Base-by-base conservation (phyloP, 306 rosid species). In the Oemleria cerasiformis region DNA sequence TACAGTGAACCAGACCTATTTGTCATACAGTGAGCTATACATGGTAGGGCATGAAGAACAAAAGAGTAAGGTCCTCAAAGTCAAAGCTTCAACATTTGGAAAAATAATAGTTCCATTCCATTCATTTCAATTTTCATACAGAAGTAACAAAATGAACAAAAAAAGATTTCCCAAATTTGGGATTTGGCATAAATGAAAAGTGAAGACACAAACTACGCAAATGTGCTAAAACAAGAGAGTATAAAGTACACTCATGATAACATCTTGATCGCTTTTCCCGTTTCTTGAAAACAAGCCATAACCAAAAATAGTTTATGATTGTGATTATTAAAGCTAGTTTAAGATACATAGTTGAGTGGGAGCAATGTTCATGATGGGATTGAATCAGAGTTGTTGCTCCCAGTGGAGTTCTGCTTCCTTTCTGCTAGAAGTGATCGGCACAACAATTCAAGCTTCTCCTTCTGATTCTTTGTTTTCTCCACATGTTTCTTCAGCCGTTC, bases 401-500 rank as follows among this genome's bases (percentile, higher is more conserved):
- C 90, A 3, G 74, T 61, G 17, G 75, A 84, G 81, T 48, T 83
- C 39, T 84, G 89, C 74, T 89, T 94, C 89, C 97, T 87, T 75
- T 94, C 98, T 59, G 97, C 98, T 81, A 86, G 96, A 68, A 94
- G 97, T 3, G 89, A 94, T 66, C 97, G 74, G 80, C 98, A 94
- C 79, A 94, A 65, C 0, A 97, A 91, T 76, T 91, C 98, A 0
- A 94, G 93, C 77, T 80, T 94, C 57, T 84, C 95, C 71, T 94
- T 94, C 86, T 94, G 96, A 38, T 89, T 91, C 84, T 89, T 89
- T 0, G 92, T 86, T 82, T 83, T 94, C 84, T 83, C 91, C 77
- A 94, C 79, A 55, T 84, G 96, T 74, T 91, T 93, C 87, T 89
- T 93, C 84, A 93, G 57, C 66, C 79, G 84, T 77, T 86, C 96